A percentile compares a stretch with the other conserved stretches of the same genome.
Conservation (phyloP, 1,284 basidiomycete species). For the Apiotrichum sp. region DNA sequence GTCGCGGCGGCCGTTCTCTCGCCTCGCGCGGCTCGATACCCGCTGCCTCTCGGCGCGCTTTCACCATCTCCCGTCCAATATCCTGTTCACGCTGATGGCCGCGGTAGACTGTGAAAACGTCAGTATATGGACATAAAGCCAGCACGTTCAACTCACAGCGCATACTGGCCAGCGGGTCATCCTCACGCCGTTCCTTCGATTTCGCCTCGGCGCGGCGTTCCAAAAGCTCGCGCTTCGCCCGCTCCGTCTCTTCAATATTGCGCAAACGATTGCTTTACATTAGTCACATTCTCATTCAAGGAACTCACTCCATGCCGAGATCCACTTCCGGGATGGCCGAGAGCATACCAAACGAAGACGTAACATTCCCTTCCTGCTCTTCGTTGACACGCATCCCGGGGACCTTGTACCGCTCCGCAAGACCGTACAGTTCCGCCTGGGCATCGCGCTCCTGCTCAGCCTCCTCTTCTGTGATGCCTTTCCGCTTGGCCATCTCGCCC, state of each 20-base stretch:
- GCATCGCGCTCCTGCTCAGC: constrained; percentile 44
- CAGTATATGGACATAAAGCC: too few relatives aligned
- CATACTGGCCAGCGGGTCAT: constrained; percentile 66
- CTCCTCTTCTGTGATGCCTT: constrained; percentile 53
- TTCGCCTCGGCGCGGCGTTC: constrained; percentile 54
- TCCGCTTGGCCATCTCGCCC: constrained; percentile 76
- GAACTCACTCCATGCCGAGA: constrained; percentile 88
- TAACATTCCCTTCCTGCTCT: constrained; percentile 81
- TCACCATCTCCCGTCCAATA: constrained; percentile 75
- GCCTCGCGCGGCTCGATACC: constrained; percentile 53
- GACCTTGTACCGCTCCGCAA: constrained; percentile 60
- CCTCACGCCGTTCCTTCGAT: constrained; percentile 34
- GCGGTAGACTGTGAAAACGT: constrained; percentile 63
- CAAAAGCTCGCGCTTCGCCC: constrained; percentile 76
- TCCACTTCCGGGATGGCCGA: constrained; percentile 96
- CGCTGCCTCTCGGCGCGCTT: constrained; percentile 75
- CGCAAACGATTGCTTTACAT: constrained; percentile 66
- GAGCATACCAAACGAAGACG: constrained; percentile 86
- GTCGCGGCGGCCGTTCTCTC: constrained; percentile 48
- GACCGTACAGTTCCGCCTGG: constrained; percentile 71
- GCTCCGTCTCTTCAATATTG: constrained; percentile 96
- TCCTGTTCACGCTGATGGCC: constrained; percentile 66
- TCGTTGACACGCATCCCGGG: constrained; percentile 29
- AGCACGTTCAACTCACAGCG: constrained; percentile 59
- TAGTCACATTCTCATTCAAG: background rate